phyloP scores from a whole-genome alignment of 129 eudicot species.

The Kitagawia praeruptora region DNA sequence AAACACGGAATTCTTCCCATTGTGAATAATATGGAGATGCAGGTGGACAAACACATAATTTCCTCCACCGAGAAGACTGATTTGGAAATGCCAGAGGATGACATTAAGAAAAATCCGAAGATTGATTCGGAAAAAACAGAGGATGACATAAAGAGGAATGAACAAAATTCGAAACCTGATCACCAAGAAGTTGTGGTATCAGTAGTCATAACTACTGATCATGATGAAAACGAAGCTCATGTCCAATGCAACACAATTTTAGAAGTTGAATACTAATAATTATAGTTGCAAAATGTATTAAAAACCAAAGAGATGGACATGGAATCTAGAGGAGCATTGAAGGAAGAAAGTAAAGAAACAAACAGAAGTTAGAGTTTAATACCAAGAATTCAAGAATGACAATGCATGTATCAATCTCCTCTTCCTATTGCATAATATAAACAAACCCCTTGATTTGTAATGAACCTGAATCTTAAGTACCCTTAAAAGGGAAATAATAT shows the following conservation, averaged over 20 bases:
- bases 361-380: background rate
- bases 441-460: background rate
- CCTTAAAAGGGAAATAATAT: background rate
- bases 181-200: background rate
- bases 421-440: background rate
- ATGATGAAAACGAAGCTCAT: background rate
- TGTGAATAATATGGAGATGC: background rate
- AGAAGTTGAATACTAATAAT: background rate
- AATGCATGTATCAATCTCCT: background rate
- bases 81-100: background rate
- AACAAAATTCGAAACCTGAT: background rate
- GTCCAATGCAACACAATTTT: background rate
- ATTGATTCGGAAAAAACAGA: background rate
- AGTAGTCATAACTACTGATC: background rate
- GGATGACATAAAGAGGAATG: background rate
- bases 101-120: background rate
- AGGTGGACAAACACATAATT: background rate
- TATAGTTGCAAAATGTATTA: background rate
- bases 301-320: background rate
- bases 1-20: conserved; percentile 2
- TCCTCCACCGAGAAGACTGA: background rate
- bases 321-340: background rate
- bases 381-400: background rate
- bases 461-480: background rate
- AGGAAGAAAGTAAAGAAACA: background rate